Evolutionary conservation across 1,284 basidiomycete species (phyloP).

Genomic region (Papiliotrema flavescens): DNA sequence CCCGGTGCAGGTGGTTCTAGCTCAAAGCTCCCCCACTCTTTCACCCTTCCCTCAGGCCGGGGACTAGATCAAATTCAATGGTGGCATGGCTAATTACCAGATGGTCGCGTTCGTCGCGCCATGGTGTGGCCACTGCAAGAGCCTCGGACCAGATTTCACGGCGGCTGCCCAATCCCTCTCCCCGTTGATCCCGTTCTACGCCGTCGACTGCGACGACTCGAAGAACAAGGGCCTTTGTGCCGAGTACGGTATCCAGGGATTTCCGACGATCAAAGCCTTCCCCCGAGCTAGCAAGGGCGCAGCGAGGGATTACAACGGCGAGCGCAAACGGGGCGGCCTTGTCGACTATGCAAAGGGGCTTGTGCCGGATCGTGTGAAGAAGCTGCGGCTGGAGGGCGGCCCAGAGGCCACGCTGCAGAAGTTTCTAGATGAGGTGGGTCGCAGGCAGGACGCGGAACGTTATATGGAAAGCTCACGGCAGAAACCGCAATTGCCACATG

Average conservation of each 20-base stretch:
- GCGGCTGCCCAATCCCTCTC: constrained; percentile 74
- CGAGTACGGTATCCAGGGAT: constrained; percentile 82
- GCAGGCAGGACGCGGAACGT: background rate
- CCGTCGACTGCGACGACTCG: constrained; percentile 85
- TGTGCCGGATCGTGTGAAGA: constrained; percentile 65
- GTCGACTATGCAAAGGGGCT: constrained; percentile 72
- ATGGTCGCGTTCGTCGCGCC: constrained; percentile 85
- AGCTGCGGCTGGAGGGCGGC: constrained; percentile 55
- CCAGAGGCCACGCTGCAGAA: constrained; percentile 20
- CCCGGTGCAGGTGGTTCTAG: no score
- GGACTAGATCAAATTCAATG: no score
- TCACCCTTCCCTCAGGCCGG: no score
- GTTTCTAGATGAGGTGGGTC: constrained; percentile 40
- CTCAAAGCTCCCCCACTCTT: no score
- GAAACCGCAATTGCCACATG: constrained; percentile 60
- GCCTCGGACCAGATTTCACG: constrained; percentile 77
- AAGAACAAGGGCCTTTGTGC: constrained; percentile 76
- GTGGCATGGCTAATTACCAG: constrained; percentile 19
- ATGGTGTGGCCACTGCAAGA: constrained; percentile 79
- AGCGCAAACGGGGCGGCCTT: constrained; percentile 69
- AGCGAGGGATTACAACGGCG: constrained; percentile 67
- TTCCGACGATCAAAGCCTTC: constrained; percentile 87
- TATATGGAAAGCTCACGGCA: constrained; percentile 52
- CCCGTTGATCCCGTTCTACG: constrained; percentile 82
- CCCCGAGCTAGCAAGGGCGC: constrained; percentile 65